These are phyloP conservation scores for Alternaria tenuissima DNA, from an alignment of 2,329 filamentous ascomycete species.

Conservation along the genomic window DNA sequence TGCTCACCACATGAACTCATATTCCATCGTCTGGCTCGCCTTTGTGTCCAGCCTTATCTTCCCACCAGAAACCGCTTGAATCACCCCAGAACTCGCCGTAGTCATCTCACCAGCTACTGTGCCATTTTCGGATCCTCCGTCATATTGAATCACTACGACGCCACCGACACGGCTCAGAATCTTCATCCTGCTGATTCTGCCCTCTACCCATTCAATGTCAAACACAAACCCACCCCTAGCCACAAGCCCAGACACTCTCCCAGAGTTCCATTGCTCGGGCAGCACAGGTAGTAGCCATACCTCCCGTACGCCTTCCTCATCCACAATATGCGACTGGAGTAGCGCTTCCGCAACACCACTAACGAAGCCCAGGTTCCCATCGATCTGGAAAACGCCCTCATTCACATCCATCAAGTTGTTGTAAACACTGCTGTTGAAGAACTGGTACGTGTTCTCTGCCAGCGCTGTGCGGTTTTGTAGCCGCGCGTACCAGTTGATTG, in stretches of 20 bases:
- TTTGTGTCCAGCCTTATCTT: background rate
- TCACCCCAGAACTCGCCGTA: no score
- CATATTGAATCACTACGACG: no score
- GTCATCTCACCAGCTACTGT: no score
- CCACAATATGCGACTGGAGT: conserved; percentile 45
- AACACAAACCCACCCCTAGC: conserved; percentile 28
- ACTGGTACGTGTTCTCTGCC: conserved; percentile 45
- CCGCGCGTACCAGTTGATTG: conserved; percentile 60
- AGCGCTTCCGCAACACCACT: conserved; percentile 59
- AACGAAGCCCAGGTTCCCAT: conserved; percentile 61
- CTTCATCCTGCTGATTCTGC: background rate
- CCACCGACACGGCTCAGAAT: no score
- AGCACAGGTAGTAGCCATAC: conserved; percentile 19
- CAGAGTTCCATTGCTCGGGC: conserved; percentile 20
- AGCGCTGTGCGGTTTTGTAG: conserved; percentile 47
- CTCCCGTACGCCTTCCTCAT: conserved; percentile 8
- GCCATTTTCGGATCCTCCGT: no score
- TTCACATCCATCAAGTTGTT: conserved; percentile 20
- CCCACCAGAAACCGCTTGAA: no score
- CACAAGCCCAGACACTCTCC: conserved; percentile 23
- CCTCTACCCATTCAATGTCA: conserved; percentile 25
- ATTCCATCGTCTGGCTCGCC: background rate
- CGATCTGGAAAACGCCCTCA: conserved; percentile 27
- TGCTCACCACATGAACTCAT: conserved; percentile 2
- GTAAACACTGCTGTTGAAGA: conserved; percentile 17